Percentiles rank a stretch among this genome's conserved stretches.
These are phyloP conservation scores for Dactylellina drechsleri DNA, from an alignment of 2,329 filamentous ascomycete species.

Conservation along the genomic window DNA sequence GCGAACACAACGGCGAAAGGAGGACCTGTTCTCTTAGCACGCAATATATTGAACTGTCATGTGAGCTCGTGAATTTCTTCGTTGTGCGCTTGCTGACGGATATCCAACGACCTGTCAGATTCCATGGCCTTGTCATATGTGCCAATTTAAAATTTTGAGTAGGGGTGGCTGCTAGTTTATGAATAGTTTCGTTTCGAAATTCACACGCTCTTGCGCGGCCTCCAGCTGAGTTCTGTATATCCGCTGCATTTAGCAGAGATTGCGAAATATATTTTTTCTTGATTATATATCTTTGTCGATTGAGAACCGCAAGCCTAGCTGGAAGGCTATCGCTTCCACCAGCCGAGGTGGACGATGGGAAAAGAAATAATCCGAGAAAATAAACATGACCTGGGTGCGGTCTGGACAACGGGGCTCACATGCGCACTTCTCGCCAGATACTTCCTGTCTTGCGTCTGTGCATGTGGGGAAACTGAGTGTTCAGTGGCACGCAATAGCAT, in stretches of 20 bases:
- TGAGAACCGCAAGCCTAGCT: slow-evolving; percentile 17
- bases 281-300: slow-evolving; percentile 9
- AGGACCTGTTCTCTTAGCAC: slow-evolving; percentile 28
- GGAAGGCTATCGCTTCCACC: slow-evolving; percentile 43
- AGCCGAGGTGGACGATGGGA: slow-evolving; percentile 47
- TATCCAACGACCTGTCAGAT: slow-evolving; percentile 30
- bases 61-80: slow-evolving; percentile 51
- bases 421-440: slow-evolving; percentile 41
- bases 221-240: slow-evolving; percentile 37
- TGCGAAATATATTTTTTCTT: slow-evolving; percentile 23
- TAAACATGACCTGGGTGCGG: slow-evolving; percentile 13
- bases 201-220: slow-evolving; percentile 46
- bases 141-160: slow-evolving; percentile 42
- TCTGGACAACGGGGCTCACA: slow-evolving; percentile 47
- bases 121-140: slow-evolving; percentile 27
- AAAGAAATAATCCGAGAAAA: slow-evolving; percentile 49
- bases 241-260: slow-evolving; percentile 55
- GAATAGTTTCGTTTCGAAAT: slow-evolving; percentile 26
- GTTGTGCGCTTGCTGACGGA: slow-evolving; percentile 32
- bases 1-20: slow-evolving; percentile 8
- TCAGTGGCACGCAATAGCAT: slow-evolving; percentile 46
- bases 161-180: slow-evolving; percentile 52
- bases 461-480: slow-evolving; percentile 26
- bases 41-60: slow-evolving; percentile 51
- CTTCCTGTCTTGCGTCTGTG: slow-evolving; percentile 31